These are phyloP conservation scores for Hymenoscyphus scutula DNA, from an alignment of 2,329 filamentous ascomycete species.

Conservation along the genomic window DNA sequence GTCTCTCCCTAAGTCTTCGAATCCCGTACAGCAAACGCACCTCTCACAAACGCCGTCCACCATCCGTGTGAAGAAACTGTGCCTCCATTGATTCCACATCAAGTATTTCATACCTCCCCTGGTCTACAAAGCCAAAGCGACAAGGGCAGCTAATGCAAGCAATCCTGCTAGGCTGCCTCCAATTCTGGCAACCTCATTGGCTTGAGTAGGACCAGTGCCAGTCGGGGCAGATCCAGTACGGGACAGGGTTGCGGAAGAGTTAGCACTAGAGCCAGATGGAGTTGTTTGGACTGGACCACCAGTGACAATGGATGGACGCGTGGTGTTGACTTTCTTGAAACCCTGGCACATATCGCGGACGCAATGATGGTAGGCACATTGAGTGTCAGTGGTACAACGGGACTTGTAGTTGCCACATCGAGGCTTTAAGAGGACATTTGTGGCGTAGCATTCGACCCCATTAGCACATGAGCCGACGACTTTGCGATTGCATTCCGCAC, in stretches of 20 bases:
- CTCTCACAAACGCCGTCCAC: background rate
- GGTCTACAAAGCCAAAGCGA: constrained; percentile 8
- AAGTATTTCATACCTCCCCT: background rate
- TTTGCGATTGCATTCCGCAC: background rate
- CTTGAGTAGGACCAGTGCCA: background rate
- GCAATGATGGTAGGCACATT: constrained; percentile 23
- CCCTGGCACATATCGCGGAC: constrained; percentile 17
- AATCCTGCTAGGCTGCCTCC: constrained; percentile 6
- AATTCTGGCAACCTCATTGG: constrained; percentile 1
- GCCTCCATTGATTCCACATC: background rate
- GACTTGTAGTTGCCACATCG: constrained; percentile 22
- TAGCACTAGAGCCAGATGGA: background rate
- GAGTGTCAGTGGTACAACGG: constrained; percentile 13
- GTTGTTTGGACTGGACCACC: background rate
- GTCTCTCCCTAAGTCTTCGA: background rate
- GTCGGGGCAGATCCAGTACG: constrained; percentile 1
- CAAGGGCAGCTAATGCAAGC: constrained; percentile 11
- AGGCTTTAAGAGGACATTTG: constrained; percentile 11
- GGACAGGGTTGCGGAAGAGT: background rate
- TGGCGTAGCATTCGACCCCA: constrained; percentile 20
- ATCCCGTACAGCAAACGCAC: background rate
- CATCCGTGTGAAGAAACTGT: constrained; percentile 3
- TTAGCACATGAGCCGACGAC: constrained; percentile 14
- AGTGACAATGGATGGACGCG: background rate
- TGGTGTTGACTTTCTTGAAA: background rate